These are phyloP conservation scores for Prunus mira DNA, from an alignment of 306 rosid species.

Conservation along the genomic window DNA sequence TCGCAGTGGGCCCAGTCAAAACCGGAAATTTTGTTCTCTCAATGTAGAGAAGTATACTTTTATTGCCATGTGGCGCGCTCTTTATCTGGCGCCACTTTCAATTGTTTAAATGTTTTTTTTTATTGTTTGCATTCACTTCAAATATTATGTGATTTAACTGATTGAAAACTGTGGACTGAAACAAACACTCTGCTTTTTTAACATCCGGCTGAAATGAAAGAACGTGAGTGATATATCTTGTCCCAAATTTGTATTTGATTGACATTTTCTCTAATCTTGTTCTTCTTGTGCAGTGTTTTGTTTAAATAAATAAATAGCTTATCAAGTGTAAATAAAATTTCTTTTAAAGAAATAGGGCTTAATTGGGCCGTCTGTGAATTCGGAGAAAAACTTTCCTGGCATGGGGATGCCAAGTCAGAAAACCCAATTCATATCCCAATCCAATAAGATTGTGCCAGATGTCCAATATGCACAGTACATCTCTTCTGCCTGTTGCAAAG, in stretches of 20 bases:
- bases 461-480: too few relatives aligned
- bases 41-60: constrained; percentile 35
- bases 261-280: neutral
- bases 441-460: too few relatives aligned
- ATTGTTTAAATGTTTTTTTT: constrained; percentile 5
- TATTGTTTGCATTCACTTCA: neutral
- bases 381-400: too few relatives aligned
- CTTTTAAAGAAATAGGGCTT: too few relatives aligned
- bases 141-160: constrained; percentile 1
- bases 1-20: constrained; percentile 7
- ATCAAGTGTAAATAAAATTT: too few relatives aligned
- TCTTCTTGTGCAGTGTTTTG: neutral
- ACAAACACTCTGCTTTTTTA: neutral
- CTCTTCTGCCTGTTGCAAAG: too few relatives aligned
- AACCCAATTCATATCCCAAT: too few relatives aligned
- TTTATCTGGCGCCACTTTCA: constrained; percentile 9
- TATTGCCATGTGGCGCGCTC: constrained; percentile 37
- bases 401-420: too few relatives aligned
- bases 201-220: constrained; percentile 1
- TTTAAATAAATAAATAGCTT: neutral
- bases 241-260: neutral
- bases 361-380: too few relatives aligned
- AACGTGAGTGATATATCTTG: neutral
- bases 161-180: neutral
- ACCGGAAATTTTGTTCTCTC: constrained; percentile 58